Evolutionary conservation across 2,329 filamentous ascomycete species (phyloP).

Genomic region (Alternaria gaisen): DNA sequence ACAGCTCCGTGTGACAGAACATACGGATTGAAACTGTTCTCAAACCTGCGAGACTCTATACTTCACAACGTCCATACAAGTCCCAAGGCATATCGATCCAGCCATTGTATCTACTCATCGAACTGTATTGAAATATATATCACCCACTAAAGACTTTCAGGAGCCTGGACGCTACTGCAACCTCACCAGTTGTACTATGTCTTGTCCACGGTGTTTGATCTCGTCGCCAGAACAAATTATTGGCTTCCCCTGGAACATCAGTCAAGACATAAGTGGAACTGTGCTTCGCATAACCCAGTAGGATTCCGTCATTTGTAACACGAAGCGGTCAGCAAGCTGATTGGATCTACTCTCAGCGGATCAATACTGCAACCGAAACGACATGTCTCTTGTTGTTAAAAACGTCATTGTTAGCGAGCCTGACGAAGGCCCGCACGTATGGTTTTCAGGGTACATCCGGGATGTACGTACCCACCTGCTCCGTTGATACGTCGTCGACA

Average conservation of each 20-base stretch:
- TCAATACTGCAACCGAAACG: slow-evolving; percentile 3
- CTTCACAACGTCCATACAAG: neutral
- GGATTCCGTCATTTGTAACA: slow-evolving; percentile 5
- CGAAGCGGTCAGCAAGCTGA: neutral
- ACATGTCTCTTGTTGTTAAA: neutral
- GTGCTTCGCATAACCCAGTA: slow-evolving; percentile 2
- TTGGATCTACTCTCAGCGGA: neutral
- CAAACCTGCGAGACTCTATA: neutral
- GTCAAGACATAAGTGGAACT: neutral
- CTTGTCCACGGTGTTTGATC: neutral
- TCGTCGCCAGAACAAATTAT: neutral
- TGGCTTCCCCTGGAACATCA: neutral
- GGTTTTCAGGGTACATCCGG: slow-evolving; percentile 9
- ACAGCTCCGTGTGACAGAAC: too few relatives aligned
- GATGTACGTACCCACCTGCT: slow-evolving; percentile 5
- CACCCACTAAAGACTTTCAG: neutral
- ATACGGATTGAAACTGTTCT: neutral
- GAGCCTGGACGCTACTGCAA: neutral
- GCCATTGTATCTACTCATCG: neutral
- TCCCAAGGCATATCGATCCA: neutral
- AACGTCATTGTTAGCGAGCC: slow-evolving; percentile 3
- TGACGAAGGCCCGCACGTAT: neutral
- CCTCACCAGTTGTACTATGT: neutral
- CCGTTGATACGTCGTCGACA: slow-evolving; percentile 3
- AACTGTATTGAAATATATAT: neutral